A percentile compares a stretch with the other conserved stretches of the same genome.
Conservation (phyloP, 2,329 filamentous ascomycete species). For the Pseudogymnoascus sp. region DNA sequence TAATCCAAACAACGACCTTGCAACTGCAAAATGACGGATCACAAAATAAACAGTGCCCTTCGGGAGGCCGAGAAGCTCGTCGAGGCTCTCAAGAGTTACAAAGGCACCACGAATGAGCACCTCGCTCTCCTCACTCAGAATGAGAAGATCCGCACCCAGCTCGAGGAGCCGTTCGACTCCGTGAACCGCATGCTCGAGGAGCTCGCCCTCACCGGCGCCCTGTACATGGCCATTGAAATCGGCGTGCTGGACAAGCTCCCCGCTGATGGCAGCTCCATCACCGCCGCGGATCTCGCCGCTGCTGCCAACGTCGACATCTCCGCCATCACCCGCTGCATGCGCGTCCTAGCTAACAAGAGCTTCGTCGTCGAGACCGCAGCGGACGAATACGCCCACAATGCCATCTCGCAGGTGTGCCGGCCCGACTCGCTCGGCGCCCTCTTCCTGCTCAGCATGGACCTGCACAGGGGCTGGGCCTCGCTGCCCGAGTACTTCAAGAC, state of each 20-base stretch:
- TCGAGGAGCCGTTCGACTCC: constrained; percentile 22
- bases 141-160: constrained; percentile 17
- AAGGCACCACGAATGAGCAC: constrained; percentile 17
- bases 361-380: constrained; percentile 26
- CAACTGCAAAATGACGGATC: background rate
- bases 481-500: constrained; percentile 29
- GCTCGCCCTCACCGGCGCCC: constrained; percentile 18
- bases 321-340: constrained; percentile 28
- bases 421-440: constrained; percentile 27
- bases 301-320: constrained; percentile 26
- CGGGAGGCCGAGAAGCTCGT: constrained; percentile 15
- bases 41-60: constrained; percentile 11
- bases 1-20: background rate
- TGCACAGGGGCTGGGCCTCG: constrained; percentile 24
- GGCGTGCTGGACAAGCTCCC: constrained; percentile 18
- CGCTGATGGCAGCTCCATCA: constrained; percentile 12
- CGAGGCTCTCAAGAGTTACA: constrained; percentile 21
- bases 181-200: constrained; percentile 21
- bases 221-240: constrained; percentile 19
- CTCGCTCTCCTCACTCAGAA: constrained; percentile 19
- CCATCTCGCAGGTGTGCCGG: constrained; percentile 25
- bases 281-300: constrained; percentile 19
- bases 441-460: constrained; percentile 29
- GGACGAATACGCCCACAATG: constrained; percentile 29
- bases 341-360: constrained; percentile 27